phyloP scores from a whole-genome alignment of 768 basidiomycete species.

The Suillus clintonianus region DNA sequence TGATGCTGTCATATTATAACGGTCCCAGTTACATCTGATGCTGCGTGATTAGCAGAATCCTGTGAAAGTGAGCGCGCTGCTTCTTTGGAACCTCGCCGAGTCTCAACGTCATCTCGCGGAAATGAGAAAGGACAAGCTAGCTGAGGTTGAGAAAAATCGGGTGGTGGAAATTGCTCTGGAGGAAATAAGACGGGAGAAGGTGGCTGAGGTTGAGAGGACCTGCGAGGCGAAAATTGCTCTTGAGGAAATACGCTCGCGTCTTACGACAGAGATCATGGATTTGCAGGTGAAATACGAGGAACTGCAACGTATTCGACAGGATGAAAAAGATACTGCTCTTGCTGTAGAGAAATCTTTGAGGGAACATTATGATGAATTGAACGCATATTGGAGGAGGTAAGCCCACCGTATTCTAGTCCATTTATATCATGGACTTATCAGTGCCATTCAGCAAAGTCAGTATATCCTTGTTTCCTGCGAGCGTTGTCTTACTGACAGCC shows the following conservation, averaged over 20 bases:
- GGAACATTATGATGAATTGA: conserved; percentile 51
- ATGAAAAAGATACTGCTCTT: conserved; percentile 54
- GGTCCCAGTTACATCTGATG: background rate
- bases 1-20: conserved; percentile 1
- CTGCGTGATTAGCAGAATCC: conserved; percentile 45
- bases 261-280: conserved; percentile 37
- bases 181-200: background rate
- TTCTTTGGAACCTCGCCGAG: conserved; percentile 54
- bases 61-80: conserved; percentile 47
- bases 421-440: conserved; percentile 17
- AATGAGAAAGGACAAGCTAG: conserved; percentile 7
- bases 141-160: conserved; percentile 35
- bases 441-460: conserved; percentile 35
- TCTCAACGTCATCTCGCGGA: conserved; percentile 41
- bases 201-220: conserved; percentile 34
- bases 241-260: conserved; percentile 31
- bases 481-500: conserved; percentile 10
- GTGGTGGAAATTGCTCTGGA: conserved; percentile 34
- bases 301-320: conserved; percentile 39
- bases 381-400: conserved; percentile 41
- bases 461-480: conserved; percentile 26
- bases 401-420: conserved; percentile 16
- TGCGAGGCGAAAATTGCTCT: conserved; percentile 33
- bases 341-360: conserved; percentile 55
- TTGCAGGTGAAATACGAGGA: conserved; percentile 43